Base-by-base conservation (phyloP, 768 basidiomycete species). In the Boletus edulis region DNA sequence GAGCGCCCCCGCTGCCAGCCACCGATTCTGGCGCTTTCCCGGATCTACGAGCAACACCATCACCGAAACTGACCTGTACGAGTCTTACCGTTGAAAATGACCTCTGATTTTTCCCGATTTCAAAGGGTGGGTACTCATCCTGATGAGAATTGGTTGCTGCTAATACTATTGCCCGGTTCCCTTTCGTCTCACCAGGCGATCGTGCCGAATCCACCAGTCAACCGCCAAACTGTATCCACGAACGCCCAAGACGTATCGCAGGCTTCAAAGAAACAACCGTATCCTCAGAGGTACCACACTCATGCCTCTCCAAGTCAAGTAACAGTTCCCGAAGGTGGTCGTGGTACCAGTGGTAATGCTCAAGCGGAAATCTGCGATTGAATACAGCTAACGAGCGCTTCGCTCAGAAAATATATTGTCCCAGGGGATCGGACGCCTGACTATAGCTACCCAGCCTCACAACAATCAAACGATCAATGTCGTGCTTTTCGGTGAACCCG, bases 401-500 rank as follows among this genome's bases (percentile, higher is more conserved):
- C 24, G 4, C 15, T 24, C 29, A 56, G 55, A 46, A 6, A 22
- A 22, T 27, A 14, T 22, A 11, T 27, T 20, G 22, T 18, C 29
- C 17, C 37, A 29, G 2, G 17, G 2, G 12, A 3, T 24, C 6
- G 11, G 13, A 31, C 32, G 32, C 15, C 15, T 34, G 24, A 22
- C 38, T 4, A 17, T 41, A 14, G 15, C 52, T 6, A 15, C 14
- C 7, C 38, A 37, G 2, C 7, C 34, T 27, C 38, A 3, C 41
- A 18, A 5, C 0, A 27, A 20, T 13, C 24, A 31, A 40, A 40
- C 49, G 35, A 43, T 46, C 10, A 52, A 56, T 37, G 35, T 56
- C 40, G 37, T 56, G 2, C 50, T 56, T 17, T 47, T 52, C 24
- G 55, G 55, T 20, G 51, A 46, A 35, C 27, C 40, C 2, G 55